A percentile compares a stretch with the other conserved stretches of the same genome.
Conservation (phyloP, 768 basidiomycete genomes). For the Agrocybe praecox region DNA sequence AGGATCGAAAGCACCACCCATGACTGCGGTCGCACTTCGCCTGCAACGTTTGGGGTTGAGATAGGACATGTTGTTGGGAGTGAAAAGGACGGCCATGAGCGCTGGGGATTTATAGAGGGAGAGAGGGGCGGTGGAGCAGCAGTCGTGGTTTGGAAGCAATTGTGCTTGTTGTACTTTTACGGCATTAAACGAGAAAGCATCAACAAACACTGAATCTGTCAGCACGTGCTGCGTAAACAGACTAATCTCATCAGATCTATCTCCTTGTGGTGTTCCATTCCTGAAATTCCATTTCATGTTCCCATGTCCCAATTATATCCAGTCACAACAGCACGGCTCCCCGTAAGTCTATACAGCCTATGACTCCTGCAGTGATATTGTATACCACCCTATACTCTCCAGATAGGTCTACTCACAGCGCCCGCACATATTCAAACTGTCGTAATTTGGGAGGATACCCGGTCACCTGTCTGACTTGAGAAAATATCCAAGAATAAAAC, state of each 20-base stretch:
- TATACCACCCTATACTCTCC: too few relatives aligned
- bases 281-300: constrained; percentile 18
- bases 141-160: constrained; percentile 54
- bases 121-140: constrained; percentile 46
- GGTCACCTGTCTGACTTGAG: constrained; percentile 25
- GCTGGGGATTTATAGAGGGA: constrained; percentile 35
- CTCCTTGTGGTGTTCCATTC: constrained; percentile 32
- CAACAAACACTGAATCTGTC: constrained; percentile 47
- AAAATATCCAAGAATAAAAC: constrained; percentile 3
- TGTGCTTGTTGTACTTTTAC: constrained; percentile 50
- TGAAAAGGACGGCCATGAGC: constrained; percentile 24
- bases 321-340: too few relatives aligned
- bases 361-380: too few relatives aligned
- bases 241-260: constrained; percentile 40
- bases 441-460: constrained; percentile 33
- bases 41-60: constrained; percentile 43
- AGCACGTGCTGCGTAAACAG: constrained; percentile 49
- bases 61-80: constrained; percentile 27
- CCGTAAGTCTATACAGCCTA: too few relatives aligned
- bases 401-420: too few relatives aligned
- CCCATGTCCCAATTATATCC: constrained; percentile 9
- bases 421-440: not conserved
- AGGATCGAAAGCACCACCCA: constrained; percentile 75
- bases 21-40: constrained; percentile 74
- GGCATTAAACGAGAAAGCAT: constrained; percentile 46